Conservation (phyloP, 2,329 filamentous ascomycete genomes). For the Colletotrichum melonis region DNA sequence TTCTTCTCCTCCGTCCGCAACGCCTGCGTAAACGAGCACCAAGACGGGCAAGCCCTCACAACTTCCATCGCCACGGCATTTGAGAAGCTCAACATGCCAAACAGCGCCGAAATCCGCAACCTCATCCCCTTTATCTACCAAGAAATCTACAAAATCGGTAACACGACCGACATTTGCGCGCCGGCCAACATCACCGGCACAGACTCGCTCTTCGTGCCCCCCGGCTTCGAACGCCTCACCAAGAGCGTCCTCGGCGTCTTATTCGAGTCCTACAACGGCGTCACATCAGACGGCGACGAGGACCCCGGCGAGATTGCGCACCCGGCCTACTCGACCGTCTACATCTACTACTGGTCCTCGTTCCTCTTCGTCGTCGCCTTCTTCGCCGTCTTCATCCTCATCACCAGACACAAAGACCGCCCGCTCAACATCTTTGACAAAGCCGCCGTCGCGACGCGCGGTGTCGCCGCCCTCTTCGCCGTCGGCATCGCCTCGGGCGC, state of each 20-base stretch:
- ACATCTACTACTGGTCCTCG: slow-evolving; percentile 32
- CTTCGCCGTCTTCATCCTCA: slow-evolving; percentile 28
- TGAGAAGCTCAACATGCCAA: slow-evolving; percentile 20
- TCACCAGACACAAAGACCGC: slow-evolving; percentile 24
- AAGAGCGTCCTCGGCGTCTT: slow-evolving; percentile 18
- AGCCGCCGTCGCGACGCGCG: slow-evolving; percentile 10
- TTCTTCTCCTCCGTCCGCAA: slow-evolving; percentile 15
- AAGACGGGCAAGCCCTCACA: slow-evolving; percentile 19
- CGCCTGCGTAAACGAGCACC: slow-evolving; percentile 11
- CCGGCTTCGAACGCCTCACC: neutral
- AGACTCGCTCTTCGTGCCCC: slow-evolving; percentile 6
- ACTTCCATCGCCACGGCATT: slow-evolving; percentile 1
- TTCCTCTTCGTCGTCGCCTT: slow-evolving; percentile 24
- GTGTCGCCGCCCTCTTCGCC: slow-evolving; percentile 13
- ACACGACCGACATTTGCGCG: slow-evolving; percentile 19
- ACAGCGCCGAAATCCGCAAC: slow-evolving; percentile 12
- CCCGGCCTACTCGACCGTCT: slow-evolving; percentile 27
- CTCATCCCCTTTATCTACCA: slow-evolving; percentile 15
- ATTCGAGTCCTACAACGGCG: slow-evolving; percentile 25
- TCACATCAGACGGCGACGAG: neutral
- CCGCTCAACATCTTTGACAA: slow-evolving; percentile 31
- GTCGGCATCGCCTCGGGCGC: slow-evolving; percentile 19
- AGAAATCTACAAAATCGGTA: slow-evolving; percentile 24
- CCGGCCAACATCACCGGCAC: neutral
- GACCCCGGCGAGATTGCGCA: slow-evolving; percentile 12